phyloP scores from a whole-genome alignment of 306 rosid genomes.

The Prosopis cineraria region DNA sequence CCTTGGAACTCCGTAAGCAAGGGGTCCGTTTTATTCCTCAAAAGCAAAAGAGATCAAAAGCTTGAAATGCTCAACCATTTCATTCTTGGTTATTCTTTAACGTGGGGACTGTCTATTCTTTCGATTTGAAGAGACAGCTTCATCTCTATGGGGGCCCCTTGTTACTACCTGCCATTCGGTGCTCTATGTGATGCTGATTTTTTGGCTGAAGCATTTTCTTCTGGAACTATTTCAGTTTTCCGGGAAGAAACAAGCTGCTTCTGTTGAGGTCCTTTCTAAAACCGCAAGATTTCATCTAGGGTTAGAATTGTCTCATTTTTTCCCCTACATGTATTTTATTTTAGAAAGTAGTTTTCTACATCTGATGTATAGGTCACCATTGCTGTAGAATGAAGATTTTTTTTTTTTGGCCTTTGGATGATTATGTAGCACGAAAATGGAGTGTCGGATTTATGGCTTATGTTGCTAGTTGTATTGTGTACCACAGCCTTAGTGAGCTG shows the following conservation, averaged over 20 bases:
- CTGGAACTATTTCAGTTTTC: slow-evolving; percentile 13
- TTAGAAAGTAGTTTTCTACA: slow-evolving; percentile 21
- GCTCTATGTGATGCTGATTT: background rate
- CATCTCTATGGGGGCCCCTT: background rate
- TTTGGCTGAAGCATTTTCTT: slow-evolving; percentile 11
- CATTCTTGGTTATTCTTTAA: slow-evolving; percentile 1
- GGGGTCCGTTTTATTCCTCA: slow-evolving; percentile 72
- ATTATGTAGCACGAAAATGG: background rate
- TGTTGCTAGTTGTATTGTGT: slow-evolving; percentile 1
- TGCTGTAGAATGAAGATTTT: background rate
- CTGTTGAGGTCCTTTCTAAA: background rate
- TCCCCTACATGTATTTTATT: slow-evolving; percentile 5
- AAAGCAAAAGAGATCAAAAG: slow-evolving; percentile 72
- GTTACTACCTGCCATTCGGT: background rate
- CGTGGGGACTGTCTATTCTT: slow-evolving; percentile 23
- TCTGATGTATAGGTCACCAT: slow-evolving; percentile 31
- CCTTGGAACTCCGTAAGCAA: slow-evolving; percentile 74
- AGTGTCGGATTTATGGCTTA: slow-evolving; percentile 20
- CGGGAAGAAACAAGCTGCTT: slow-evolving; percentile 3
- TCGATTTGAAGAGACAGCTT: slow-evolving; percentile 27
- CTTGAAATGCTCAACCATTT: slow-evolving; percentile 37
- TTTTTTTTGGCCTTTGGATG: background rate
- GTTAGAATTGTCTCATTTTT: slow-evolving; percentile 1
- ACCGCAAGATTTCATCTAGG: background rate
- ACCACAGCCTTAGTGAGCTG: background rate